Base-by-base conservation (phyloP, 352 stramenopile genomes). In the Thalassiosira sp. region DNA sequence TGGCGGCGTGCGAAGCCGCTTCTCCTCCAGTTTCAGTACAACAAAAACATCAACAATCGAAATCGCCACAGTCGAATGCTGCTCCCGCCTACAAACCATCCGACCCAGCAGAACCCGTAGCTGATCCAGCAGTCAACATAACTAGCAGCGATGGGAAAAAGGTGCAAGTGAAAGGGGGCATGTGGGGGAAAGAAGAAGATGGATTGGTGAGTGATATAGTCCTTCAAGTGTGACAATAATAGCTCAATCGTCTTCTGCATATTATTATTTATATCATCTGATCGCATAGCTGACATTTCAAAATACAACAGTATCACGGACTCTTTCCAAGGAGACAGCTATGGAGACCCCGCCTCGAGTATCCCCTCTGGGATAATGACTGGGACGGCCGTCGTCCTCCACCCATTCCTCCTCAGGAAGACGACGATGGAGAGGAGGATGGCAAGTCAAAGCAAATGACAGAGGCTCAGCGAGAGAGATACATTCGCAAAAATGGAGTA, bases 321-420 rank as follows among this genome's bases (percentile, higher is more conserved):
- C 57, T 92, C 5, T 91, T 93, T 54, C 87, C 87, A 13, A 76
- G 70, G 61, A 70, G 81, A 24, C 87, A 91, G 75, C 49, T 90
- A 0, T 93, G 76, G 75, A 67, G 84, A 57, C 89, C 89, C 20
- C 68, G 62, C 31, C 27, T 88, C n/a, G 80, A 89, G 56, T 94
- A 92, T 68, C 89, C 89, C 0, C 64, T 90, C 5, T 94, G 87
- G 86, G 84, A 93, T 63, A 48, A 66, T 10, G 76, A 94, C 71
- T 94, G 89, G 89, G 89, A 94, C 72, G 73, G 72, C 18, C 70
- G 65, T 16, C 63, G 84, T 22, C 77, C 75, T 31, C 43, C 58
- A 56, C 66, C 66, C 0, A 43, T 56, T 10, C 5, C 11, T 57
- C 35, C 27, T 7, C 45, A 31, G 33, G 31, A 28, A 42, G 45